A percentile compares a stretch with the other conserved stretches of the same genome.
Conservation (phyloP, 345 rosid species). For the Citrus sinensis region DNA sequence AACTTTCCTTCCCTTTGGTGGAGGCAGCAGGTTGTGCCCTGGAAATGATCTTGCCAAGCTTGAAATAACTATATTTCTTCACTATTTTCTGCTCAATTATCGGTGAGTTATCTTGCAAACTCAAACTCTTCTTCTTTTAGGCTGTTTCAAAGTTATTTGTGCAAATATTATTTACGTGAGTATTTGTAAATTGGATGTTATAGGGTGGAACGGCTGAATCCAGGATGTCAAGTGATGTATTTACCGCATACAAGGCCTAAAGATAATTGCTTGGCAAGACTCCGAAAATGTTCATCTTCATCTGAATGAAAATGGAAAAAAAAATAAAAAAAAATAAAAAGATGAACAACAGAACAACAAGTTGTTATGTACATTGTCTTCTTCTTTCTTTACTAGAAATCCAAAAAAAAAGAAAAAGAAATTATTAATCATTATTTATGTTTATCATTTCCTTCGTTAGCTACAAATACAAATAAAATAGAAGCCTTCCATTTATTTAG, state of each 20-base stretch:
- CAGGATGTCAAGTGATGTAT: conserved; percentile 25
- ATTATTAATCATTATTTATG: too few relatives aligned
- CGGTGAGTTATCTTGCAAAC: conserved; percentile 25
- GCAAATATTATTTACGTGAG: background rate
- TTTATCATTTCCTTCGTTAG: too few relatives aligned
- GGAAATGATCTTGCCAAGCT: conserved; percentile 91
- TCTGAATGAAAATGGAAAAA: background rate
- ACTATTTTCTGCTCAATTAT: conserved; percentile 72
- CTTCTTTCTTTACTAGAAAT: too few relatives aligned
- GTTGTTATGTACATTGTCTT: too few relatives aligned
- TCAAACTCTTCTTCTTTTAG: too few relatives aligned
- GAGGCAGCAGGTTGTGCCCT: conserved; percentile 77
- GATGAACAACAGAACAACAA: too few relatives aligned
- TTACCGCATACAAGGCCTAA: conserved; percentile 61
- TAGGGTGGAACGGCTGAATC: conserved; percentile 47
- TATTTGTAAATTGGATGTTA: background rate
- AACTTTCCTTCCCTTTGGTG: conserved; percentile 79
- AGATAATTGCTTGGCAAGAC: conserved; percentile 57
- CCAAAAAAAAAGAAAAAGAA: too few relatives aligned
- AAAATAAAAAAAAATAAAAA: too few relatives aligned
- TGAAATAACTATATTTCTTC: conserved; percentile 75
- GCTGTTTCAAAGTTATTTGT: background rate
- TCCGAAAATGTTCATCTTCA: conserved; percentile 20
- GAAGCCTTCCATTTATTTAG: too few relatives aligned
- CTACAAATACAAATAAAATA: too few relatives aligned